Percentiles rank a stretch among this genome's conserved stretches.
These are phyloP conservation scores for Daldinia vernicosa DNA, from an alignment of 495 filamentous ascomycete genomes.

Conservation along the genomic window DNA sequence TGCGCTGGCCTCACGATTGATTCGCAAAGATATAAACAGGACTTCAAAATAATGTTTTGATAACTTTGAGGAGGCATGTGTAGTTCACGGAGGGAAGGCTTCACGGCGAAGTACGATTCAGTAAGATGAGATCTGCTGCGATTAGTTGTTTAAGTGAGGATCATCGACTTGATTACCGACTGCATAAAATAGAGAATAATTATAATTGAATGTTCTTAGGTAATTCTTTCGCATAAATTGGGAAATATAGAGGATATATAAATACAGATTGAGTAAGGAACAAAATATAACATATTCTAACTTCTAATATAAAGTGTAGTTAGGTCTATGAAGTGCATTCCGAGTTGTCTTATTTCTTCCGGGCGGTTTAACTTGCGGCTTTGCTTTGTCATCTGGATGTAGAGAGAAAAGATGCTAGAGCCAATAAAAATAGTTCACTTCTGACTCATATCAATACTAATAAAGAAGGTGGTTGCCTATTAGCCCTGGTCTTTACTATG, in stretches of 20 bases:
- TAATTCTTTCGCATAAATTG: not conserved
- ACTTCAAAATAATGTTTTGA: not conserved
- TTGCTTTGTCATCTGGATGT: not conserved
- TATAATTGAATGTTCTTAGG: not conserved
- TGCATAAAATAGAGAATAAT: not conserved
- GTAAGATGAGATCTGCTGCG: constrained; percentile 11
- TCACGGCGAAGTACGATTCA: not conserved
- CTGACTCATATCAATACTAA: not conserved
- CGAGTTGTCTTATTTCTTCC: no score
- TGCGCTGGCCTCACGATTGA: not conserved
- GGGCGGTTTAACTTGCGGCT: not conserved
- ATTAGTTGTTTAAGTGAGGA: constrained; percentile 20
- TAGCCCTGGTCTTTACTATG: not conserved
- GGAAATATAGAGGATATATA: not conserved
- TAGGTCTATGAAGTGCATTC: no score
- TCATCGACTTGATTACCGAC: constrained; percentile 20
- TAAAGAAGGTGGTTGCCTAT: not conserved
- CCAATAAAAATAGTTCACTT: not conserved
- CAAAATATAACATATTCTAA: not conserved
- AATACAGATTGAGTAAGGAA: not conserved
- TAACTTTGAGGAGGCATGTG: constrained; percentile 16
- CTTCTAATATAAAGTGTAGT: not conserved
- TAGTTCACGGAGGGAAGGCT: not conserved
- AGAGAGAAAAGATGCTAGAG: not conserved
- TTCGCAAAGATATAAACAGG: not conserved